Base-by-base conservation (phyloP, 2,329 filamentous ascomycete species). In the Endothia cerciana region DNA sequence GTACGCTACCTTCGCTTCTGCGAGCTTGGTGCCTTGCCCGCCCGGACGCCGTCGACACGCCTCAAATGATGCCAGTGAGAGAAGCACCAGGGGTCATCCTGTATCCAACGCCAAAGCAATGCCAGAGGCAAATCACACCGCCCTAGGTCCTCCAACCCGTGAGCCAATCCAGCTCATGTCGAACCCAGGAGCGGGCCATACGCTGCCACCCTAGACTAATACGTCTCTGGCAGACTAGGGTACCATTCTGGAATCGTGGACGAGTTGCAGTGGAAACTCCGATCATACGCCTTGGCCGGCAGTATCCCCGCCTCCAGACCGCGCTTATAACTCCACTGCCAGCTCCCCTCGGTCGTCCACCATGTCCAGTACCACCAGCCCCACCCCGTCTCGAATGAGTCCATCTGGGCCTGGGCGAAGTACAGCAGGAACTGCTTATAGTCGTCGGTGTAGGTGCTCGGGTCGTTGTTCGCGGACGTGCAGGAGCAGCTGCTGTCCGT, bases 361-460 rank as follows among this genome's bases (percentile, higher is more conserved):
- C 67, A 97, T 41, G 94, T 98, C 95, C 95, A 99, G 80, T 99
- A 99, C 80, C 97, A 97, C 95, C 95, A 99, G 59, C 95, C 95
- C 90, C 91, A 95, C 6, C 92, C 93, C 69, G 90, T 89, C 78
- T 98, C 94, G 74, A 98, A 99, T 66, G 89, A 92, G 72, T 90
- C 85, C 92, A 99, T 99, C 81, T 99, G 95, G 63, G 94, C 95
- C 78, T 97, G 90, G 6, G 95, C 95, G 79, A 98, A 98, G 78
- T 91, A 92, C 70, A 87, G 86, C 69, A 99, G 82, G 78, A 94
- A 98, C 71, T 88, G 80, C 80, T 95, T 97, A 80, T 99, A 99
- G 4, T 81, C 80, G 65, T 82, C 81, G 45, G 85, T 88, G 81
- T 94, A 98, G 4, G 79, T 74, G 22, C 81, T 78, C 0, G 91